Evolutionary conservation across 2,329 filamentous ascomycete species (phyloP).

Genomic region (Fusarium equiseti): DNA sequence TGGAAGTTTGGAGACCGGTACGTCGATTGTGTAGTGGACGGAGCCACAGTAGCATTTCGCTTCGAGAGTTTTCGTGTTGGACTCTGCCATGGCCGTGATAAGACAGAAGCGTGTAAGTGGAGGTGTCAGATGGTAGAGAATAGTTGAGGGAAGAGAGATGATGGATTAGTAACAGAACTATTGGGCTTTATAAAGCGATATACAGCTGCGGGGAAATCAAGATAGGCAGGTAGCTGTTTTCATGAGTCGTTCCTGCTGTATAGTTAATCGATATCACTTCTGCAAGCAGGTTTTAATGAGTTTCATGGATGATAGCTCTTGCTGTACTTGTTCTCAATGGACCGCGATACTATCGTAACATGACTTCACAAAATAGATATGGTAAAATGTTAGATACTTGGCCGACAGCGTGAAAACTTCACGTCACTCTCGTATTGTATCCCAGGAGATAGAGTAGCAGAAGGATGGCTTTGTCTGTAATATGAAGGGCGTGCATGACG

Average conservation of each 20-base stretch:
- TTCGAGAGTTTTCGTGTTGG: conserved; percentile 52
- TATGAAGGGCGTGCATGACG: conserved; percentile 30
- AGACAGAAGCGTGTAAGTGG: background rate
- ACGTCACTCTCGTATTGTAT: background rate
- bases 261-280: background rate
- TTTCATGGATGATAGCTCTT: background rate
- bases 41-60: conserved; percentile 61
- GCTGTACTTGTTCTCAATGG: background rate
- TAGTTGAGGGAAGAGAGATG: background rate
- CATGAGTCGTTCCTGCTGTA: conserved; percentile 6
- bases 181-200: conserved; percentile 12
- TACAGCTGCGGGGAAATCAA: conserved; percentile 1
- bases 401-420: background rate
- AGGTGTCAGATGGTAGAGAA: background rate
- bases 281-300: background rate
- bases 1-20: conserved; percentile 55
- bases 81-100: conserved; percentile 37
- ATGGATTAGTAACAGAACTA: background rate
- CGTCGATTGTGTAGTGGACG: conserved; percentile 57
- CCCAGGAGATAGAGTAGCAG: background rate
- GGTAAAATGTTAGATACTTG: background rate
- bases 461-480: background rate
- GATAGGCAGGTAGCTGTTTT: background rate
- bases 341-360: background rate
- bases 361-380: background rate